These are phyloP conservation scores for Symbiotaphrina buchneri DNA, from an alignment of 495 filamentous ascomycete genomes.

Conservation along the genomic window DNA sequence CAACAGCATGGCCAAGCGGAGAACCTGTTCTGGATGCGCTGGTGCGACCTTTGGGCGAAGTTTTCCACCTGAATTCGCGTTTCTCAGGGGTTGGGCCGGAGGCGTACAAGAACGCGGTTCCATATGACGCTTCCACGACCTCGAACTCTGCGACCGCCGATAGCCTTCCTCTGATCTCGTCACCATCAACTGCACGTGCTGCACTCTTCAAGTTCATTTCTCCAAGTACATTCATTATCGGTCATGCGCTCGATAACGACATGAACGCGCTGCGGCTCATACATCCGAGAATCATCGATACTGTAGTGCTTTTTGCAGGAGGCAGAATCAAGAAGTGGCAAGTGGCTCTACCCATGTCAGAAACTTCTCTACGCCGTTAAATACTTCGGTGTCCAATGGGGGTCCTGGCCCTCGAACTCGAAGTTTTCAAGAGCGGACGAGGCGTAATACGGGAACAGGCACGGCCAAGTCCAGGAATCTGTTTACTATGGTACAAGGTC, in stretches of 20 bases:
- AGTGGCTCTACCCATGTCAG: too few species aligned
- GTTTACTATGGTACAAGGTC: too few species aligned
- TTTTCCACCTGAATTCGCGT: conserved; percentile 75
- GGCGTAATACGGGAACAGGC: too few species aligned
- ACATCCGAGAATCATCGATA: conserved; percentile 72
- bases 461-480: too few species aligned
- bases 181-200: conserved; percentile 43
- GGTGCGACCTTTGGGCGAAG: conserved; percentile 59
- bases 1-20: conserved; percentile 64
- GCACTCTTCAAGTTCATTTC: conserved; percentile 49
- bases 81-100: conserved; percentile 69
- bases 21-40: conserved; percentile 59
- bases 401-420: too few species aligned
- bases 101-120: conserved; percentile 43
- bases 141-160: conserved; percentile 4
- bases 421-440: too few species aligned
- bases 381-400: too few species aligned
- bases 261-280: conserved; percentile 63
- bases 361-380: too few species aligned
- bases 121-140: conserved; percentile 21
- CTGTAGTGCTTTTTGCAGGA: conserved; percentile 62
- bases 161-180: conserved; percentile 51
- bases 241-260: conserved; percentile 91
- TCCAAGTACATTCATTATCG: conserved; percentile 64
- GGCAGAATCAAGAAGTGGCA: too few species aligned